Percentiles rank a stretch among this genome's conserved stretches.
Conservation (phyloP, 306 rosid species). For the Glycine latifolia region DNA sequence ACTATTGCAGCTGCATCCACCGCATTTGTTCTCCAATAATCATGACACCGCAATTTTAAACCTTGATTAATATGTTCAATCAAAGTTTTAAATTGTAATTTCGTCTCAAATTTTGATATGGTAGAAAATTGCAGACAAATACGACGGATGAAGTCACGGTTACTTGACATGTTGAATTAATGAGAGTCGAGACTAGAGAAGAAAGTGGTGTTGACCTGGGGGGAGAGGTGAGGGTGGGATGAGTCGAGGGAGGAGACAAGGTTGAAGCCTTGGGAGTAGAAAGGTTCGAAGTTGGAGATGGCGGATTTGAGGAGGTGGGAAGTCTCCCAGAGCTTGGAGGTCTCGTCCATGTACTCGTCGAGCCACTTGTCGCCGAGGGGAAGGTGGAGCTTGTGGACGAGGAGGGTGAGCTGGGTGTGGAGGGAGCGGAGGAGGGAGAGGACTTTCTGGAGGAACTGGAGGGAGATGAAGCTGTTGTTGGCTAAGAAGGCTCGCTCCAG, state of each 20-base stretch:
- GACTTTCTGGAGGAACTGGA: conserved; percentile 84
- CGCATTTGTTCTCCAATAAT: not conserved
- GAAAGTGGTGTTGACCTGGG: not conserved
- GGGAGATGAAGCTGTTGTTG: conserved; percentile 78
- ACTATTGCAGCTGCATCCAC: not conserved
- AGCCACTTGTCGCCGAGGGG: conserved; percentile 97
- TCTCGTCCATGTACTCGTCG: conserved; percentile 97
- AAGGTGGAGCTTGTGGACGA: conserved; percentile 89
- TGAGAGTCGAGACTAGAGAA: too few relatives aligned
- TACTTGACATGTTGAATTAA: too few relatives aligned
- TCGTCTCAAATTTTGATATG: not conserved
- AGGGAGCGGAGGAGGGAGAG: conserved; percentile 87
- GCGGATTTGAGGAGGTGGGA: conserved; percentile 86
- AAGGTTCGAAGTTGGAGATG: conserved; percentile 72
- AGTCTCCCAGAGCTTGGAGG: conserved; percentile 94
- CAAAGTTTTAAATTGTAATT: not conserved
- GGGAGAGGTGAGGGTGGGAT: conserved; percentile 54
- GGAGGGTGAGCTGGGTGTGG: conserved; percentile 77
- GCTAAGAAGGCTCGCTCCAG: conserved; percentile 73
- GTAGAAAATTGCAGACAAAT: too few relatives aligned
- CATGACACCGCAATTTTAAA: not conserved
- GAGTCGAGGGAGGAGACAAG: conserved; percentile 66
- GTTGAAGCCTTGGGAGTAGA: conserved; percentile 69
- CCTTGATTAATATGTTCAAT: not conserved
- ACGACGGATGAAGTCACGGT: not conserved